A percentile compares a stretch with the other conserved stretches of the same genome.
Conservation (phyloP, 257 asterid genomes). For the Solanum ossicruentum region DNA sequence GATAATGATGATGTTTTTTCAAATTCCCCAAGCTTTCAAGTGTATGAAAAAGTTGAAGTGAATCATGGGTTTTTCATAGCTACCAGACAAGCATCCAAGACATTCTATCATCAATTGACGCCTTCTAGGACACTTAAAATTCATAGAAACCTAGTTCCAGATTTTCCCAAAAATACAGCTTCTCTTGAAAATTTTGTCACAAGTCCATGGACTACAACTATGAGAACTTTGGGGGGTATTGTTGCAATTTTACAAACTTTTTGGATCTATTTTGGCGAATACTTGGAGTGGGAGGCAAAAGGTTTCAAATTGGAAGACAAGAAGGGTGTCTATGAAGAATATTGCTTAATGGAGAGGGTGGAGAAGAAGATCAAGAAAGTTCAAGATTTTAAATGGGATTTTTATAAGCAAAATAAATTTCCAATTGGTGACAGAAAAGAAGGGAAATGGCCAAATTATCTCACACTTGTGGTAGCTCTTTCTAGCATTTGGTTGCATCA, state of each 20-base stretch:
- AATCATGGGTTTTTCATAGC: constrained; percentile 25
- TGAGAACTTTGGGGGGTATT: constrained; percentile 6
- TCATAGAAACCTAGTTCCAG: constrained; percentile 15
- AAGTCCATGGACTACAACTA: constrained; percentile 12
- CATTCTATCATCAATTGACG: constrained; percentile 26
- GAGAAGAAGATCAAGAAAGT: background rate
- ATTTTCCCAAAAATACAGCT: background rate
- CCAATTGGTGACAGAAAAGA: background rate
- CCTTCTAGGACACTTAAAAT: constrained; percentile 27
- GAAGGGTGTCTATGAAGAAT: background rate
- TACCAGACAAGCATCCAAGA: constrained; percentile 21
- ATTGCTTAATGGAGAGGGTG: background rate
- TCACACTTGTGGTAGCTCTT: constrained; percentile 12
- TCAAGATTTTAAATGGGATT: background rate
- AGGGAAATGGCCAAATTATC: constrained; percentile 8
- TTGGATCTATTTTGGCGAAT: constrained; percentile 10
- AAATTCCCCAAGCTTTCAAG: constrained; percentile 15
- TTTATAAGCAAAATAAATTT: background rate
- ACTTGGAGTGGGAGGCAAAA: constrained; percentile 10
- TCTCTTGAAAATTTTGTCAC: background rate
- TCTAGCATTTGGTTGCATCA: constrained; percentile 24
- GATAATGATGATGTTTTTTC: constrained; percentile 16
- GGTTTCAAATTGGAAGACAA: background rate
- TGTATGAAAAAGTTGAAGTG: constrained; percentile 21
- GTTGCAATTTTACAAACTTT: constrained; percentile 13